Evolutionary conservation across 140 eudicot genomes (phyloP).

Genomic region (Anethum foeniculum): DNA sequence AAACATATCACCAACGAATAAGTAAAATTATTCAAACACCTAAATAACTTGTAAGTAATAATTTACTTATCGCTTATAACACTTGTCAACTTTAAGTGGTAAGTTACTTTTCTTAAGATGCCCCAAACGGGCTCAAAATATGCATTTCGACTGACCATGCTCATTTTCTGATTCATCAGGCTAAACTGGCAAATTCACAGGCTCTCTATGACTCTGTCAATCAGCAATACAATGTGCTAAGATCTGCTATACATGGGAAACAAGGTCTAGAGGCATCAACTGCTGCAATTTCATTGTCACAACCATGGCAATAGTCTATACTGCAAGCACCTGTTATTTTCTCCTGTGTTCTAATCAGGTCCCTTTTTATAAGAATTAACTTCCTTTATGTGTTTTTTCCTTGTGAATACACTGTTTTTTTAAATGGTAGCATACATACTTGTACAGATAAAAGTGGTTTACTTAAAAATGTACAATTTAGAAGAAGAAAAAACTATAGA

Average conservation of each 20-base stretch:
- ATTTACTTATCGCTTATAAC: too few relatives aligned
- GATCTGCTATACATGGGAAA: conserved; percentile 66
- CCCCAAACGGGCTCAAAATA: too few relatives aligned
- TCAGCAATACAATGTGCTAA: conserved; percentile 72
- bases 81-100: too few relatives aligned
- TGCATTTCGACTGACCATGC: not conserved
- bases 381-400: not conserved
- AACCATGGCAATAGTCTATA: conserved; percentile 50
- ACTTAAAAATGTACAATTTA: not conserved
- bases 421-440: not conserved
- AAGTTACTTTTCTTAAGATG: too few relatives aligned
- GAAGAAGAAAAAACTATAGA: not conserved
- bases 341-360: conserved; percentile 15
- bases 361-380: not conserved
- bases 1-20: too few relatives aligned
- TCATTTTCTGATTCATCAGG: conserved; percentile 35
- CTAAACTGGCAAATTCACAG: conserved; percentile 52
- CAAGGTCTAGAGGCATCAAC: conserved; percentile 73
- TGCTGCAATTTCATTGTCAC: conserved; percentile 52
- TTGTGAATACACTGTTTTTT: not conserved
- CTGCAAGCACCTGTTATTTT: conserved; percentile 3
- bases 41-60: too few relatives aligned
- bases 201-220: conserved; percentile 59
- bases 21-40: too few relatives aligned
- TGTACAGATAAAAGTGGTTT: not conserved